These are phyloP conservation scores for Sugiyamaella boreocaroliniensis DNA, from an alignment of 805 yeast species.

Conservation along the genomic window DNA sequence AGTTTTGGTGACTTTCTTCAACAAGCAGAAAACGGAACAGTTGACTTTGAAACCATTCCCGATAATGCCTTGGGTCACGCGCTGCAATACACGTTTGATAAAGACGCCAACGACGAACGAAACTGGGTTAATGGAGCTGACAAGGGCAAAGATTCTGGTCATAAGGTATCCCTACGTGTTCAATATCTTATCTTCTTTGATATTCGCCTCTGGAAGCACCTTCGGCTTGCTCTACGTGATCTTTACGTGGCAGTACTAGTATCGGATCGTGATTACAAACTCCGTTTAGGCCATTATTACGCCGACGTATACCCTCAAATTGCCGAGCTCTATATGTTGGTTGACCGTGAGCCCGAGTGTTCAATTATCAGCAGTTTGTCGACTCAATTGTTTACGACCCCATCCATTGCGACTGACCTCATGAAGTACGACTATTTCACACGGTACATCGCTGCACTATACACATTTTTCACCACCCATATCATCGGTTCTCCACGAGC, in stretches of 20 bases:
- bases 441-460: slow-evolving; percentile 54
- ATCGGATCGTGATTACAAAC: slow-evolving; percentile 50
- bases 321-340: slow-evolving; percentile 58
- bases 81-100: neutral
- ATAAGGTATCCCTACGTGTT: slow-evolving; percentile 34
- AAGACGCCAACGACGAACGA: neutral
- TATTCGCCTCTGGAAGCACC: slow-evolving; percentile 60
- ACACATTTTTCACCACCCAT: slow-evolving; percentile 54
- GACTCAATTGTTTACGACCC: slow-evolving; percentile 85
- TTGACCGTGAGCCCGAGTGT: slow-evolving; percentile 85
- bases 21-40: neutral
- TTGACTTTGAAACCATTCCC: neutral
- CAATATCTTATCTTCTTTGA: slow-evolving; percentile 61
- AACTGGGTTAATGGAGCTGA: neutral
- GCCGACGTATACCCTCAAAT: slow-evolving; percentile 75
- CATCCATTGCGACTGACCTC: slow-evolving; percentile 63
- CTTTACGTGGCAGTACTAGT: slow-evolving; percentile 59
- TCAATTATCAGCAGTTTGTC: slow-evolving; percentile 68
- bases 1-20: no score
- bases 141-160: neutral
- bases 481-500: slow-evolving; percentile 41
- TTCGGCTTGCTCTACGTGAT: slow-evolving; percentile 54
- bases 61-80: neutral
- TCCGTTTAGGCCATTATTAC: slow-evolving; percentile 66
- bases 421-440: slow-evolving; percentile 58